These are phyloP conservation scores for Madurella mycetomatis DNA, from an alignment of 2,329 filamentous ascomycete species.

Conservation along the genomic window DNA sequence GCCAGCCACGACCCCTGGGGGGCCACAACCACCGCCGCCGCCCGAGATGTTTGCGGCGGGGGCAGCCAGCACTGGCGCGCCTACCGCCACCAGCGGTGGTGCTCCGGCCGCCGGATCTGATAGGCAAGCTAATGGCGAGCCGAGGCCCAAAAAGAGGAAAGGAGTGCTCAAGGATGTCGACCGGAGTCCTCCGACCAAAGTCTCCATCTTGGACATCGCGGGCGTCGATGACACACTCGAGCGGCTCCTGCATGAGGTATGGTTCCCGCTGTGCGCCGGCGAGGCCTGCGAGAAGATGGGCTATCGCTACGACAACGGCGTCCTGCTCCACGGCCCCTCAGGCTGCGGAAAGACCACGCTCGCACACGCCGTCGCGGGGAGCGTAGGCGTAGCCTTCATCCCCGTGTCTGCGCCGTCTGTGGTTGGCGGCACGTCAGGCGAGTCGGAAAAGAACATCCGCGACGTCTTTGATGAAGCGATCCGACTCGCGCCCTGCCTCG, in stretches of 20 bases:
- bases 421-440: constrained; percentile 82
- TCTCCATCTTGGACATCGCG: constrained; percentile 68
- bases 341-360: constrained; percentile 86
- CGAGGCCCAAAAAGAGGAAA: constrained; percentile 62
- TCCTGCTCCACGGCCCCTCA: constrained; percentile 76
- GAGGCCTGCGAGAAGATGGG: constrained; percentile 61
- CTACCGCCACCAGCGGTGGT: background rate
- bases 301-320: constrained; percentile 66
- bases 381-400: constrained; percentile 72
- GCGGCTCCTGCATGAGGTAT: constrained; percentile 65
- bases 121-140: constrained; percentile 60
- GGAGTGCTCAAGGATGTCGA: constrained; percentile 45
- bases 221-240: constrained; percentile 69
- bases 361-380: constrained; percentile 72
- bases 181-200: constrained; percentile 60
- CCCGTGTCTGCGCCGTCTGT: constrained; percentile 77
- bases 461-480: constrained; percentile 87
- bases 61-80: background rate
- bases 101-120: constrained; percentile 32
- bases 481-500: constrained; percentile 75
- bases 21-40: background rate
- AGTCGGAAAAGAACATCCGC: constrained; percentile 80
- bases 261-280: constrained; percentile 66
- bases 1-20: background rate
- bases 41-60: background rate